Evolutionary conservation across 768 basidiomycete species (phyloP), one percentile per base, ranked within the genome.

Genomic region (Pleurotus sapidus): DNA sequence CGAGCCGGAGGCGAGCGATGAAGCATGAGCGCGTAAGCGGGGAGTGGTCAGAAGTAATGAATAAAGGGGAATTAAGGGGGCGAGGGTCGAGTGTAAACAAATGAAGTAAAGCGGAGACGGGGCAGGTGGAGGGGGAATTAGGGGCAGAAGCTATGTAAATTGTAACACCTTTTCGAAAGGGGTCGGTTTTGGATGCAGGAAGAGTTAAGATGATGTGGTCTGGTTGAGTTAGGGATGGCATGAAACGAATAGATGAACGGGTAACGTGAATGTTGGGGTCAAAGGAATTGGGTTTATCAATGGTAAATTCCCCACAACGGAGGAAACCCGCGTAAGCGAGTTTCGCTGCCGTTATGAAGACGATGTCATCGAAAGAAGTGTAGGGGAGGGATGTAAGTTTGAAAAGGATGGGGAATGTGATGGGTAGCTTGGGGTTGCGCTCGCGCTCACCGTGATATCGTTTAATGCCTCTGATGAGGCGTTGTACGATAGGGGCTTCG

Each of bases 181-280:
- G 72, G 61, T 74, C 71, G 9, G 72, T 74, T 54, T 76, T 76
- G 3, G 74, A 76, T 2, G 64, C 60, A 9, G 72, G 70, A 3
- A 75, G 62, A 11, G 61, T 62, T 34, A 34, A 3, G 2, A 34
- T 34, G 11, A 34, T 11, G 4, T 34, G 30, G 9, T 34, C 30
- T 11, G 30, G 30, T 8, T 34, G 30, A 34, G 9, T 1, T 34
- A 2, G 9, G 9, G 30, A 34, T 1, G 30, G 30, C 2, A 34
- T 34, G 30, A 34, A 34, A 34, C 30, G 30, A 34, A 34, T 34
- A 34, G 30, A 34, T 3, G 30, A 34, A 34, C 30, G 30, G 3
- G 30, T 34, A 34, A 34, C 30, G 2, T 34, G 30, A 9, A 34
- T 34, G 8, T 34, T 34, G 30, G 30, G 30, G 30, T 34, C 30